These are phyloP conservation scores for Hansenula anomala DNA, from an alignment of 1,139 yeast species.

Conservation along the genomic window DNA sequence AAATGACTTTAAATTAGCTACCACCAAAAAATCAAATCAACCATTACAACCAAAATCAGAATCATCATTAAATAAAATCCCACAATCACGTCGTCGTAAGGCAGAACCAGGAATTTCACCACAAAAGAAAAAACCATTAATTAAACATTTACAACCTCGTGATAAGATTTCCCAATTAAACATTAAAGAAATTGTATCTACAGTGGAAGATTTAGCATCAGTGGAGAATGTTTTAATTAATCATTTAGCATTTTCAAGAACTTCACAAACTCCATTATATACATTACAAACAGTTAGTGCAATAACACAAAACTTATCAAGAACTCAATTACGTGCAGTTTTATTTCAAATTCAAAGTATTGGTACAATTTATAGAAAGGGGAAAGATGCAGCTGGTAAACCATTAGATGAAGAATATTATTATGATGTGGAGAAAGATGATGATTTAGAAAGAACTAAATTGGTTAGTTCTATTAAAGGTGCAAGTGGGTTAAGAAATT, in stretches of 20 bases:
- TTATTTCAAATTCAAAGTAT: conserved; percentile 41
- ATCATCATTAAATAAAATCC: conserved; percentile 12
- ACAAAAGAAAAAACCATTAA: conserved; percentile 22
- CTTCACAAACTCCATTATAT: conserved; percentile 80
- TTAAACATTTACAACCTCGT: conserved; percentile 11
- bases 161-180: conserved; percentile 19
- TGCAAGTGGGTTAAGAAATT: conserved; percentile 73
- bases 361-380: conserved; percentile 81
- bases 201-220: conserved; percentile 40
- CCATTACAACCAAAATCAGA: conserved; percentile 9
- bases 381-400: conserved; percentile 96
- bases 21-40: conserved; percentile 5
- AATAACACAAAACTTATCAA: conserved; percentile 37
- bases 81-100: conserved; percentile 22
- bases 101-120: conserved; percentile 24
- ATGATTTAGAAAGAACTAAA: conserved; percentile 60
- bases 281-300: conserved; percentile 58
- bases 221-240: conserved; percentile 66
- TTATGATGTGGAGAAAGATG: conserved; percentile 79
- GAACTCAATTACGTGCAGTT: conserved; percentile 41
- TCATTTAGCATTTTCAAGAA: conserved; percentile 85
- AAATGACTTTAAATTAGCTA: conserved; percentile 4
- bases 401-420: conserved; percentile 91
- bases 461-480: conserved; percentile 79
- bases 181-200: conserved; percentile 13